These are phyloP conservation scores for Arthrocladium fulminans DNA, from an alignment of 2,329 filamentous ascomycete species.

Conservation along the genomic window DNA sequence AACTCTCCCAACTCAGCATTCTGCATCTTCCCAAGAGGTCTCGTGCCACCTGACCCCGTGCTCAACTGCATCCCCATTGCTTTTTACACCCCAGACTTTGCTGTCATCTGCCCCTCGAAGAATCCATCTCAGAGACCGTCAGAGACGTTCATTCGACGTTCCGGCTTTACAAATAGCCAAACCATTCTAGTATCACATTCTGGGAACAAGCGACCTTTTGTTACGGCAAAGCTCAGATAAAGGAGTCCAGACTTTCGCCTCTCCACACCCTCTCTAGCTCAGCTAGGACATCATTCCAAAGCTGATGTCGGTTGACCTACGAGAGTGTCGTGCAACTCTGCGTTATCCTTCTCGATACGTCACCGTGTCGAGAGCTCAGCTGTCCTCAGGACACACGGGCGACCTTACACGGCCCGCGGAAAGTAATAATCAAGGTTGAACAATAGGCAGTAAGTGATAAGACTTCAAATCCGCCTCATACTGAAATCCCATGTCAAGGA, in stretches of 20 bases:
- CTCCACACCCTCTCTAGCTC: background rate
- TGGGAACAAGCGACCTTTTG: background rate
- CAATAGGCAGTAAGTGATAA: constrained; percentile 19
- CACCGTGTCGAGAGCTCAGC: constrained; percentile 48
- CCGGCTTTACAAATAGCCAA: background rate
- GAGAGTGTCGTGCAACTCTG: constrained; percentile 45
- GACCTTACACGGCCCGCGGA: constrained; percentile 42
- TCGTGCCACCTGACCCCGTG: background rate
- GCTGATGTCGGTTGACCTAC: constrained; percentile 52
- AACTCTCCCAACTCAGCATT: background rate
- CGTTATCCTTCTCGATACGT: constrained; percentile 49
- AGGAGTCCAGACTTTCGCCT: background rate
- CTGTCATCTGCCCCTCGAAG: too few relatives aligned
- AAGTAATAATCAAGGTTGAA: constrained; percentile 23
- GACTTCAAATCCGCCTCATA: constrained; percentile 1
- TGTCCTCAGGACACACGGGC: constrained; percentile 49
- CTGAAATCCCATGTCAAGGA: constrained; percentile 7
- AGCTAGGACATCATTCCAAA: constrained; percentile 7
- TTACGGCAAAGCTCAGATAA: background rate
- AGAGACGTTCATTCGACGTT: too few relatives aligned
- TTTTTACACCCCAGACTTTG: background rate
- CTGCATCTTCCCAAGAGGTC: background rate
- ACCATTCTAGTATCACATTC: background rate
- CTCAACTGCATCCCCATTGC: background rate
- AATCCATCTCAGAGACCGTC: too few relatives aligned